A percentile compares a stretch with the other conserved stretches of the same genome.
phyloP scores from a whole-genome alignment of 2,329 filamentous ascomycete species.

The Zasmidium angulare region DNA sequence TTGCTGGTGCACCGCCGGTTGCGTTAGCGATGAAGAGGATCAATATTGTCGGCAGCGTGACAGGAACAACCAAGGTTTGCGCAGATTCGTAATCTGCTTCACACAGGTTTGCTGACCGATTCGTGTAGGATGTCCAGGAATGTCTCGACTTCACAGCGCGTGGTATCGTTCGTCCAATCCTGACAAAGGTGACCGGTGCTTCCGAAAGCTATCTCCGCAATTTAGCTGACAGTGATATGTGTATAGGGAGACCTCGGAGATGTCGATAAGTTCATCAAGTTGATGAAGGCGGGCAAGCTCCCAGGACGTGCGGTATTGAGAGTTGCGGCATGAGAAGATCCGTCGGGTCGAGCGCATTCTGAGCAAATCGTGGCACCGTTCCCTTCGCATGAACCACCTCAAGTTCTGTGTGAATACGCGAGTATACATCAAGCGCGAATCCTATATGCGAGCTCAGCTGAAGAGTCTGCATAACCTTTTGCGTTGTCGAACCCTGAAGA shows the following conservation, averaged over 20 bases:
- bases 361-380: slow-evolving; percentile 3
- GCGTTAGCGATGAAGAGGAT: slow-evolving; percentile 41
- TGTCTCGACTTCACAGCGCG: slow-evolving; percentile 46
- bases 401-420: too few relatives aligned
- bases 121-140: slow-evolving; percentile 42
- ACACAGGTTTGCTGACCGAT: slow-evolving; percentile 3
- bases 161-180: slow-evolving; percentile 42
- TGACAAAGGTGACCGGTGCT: slow-evolving; percentile 42
- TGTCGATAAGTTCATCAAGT: slow-evolving; percentile 40
- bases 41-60: slow-evolving; percentile 45
- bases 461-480: too few relatives aligned
- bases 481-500: too few relatives aligned
- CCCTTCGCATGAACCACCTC: too few relatives aligned
- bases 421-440: too few relatives aligned
- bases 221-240: too few relatives aligned
- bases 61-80: slow-evolving; percentile 41
- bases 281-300: slow-evolving; percentile 42
- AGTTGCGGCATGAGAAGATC: slow-evolving; percentile 25
- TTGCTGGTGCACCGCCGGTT: slow-evolving; percentile 42
- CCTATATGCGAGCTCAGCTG: too few relatives aligned
- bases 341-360: neutral
- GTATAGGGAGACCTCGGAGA: slow-evolving; percentile 30
- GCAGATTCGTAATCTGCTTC: neutral
- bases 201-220: too few relatives aligned
- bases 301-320: slow-evolving; percentile 45